phyloP scores from a whole-genome alignment of 1,139 yeast genomes.

The Candida mesenterica region DNA sequence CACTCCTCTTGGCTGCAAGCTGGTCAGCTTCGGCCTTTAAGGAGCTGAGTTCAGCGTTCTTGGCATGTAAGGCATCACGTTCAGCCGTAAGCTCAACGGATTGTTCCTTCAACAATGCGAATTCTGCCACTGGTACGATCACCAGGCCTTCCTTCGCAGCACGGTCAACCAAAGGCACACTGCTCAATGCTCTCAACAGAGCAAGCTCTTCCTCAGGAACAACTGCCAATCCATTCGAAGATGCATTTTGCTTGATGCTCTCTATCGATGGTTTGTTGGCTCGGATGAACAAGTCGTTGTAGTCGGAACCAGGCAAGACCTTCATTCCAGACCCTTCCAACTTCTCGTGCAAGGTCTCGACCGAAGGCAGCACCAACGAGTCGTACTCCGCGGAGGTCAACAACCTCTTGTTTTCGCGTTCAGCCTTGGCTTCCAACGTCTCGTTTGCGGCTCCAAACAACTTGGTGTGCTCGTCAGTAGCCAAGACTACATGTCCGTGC shows the following conservation, averaged over 20 bases:
- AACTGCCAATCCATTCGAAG: slow-evolving; percentile 27
- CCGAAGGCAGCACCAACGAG: slow-evolving; percentile 10
- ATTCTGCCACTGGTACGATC: slow-evolving; percentile 28
- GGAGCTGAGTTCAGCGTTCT: slow-evolving; percentile 15
- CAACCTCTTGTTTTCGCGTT: slow-evolving; percentile 11
- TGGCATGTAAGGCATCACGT: slow-evolving; percentile 10
- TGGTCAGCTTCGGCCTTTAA: slow-evolving; percentile 12
- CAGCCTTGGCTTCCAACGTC: slow-evolving; percentile 16
- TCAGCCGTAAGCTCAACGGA: slow-evolving; percentile 4
- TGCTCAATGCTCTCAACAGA: slow-evolving; percentile 13
- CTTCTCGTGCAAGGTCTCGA: slow-evolving; percentile 21
- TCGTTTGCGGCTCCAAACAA: slow-evolving; percentile 13
- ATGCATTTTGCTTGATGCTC: slow-evolving; percentile 27
- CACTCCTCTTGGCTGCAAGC: slow-evolving; percentile 14
- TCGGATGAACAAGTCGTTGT: slow-evolving; percentile 31
- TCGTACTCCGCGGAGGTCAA: slow-evolving; percentile 6
- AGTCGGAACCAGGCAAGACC: slow-evolving; percentile 24
- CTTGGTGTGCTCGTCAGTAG: slow-evolving; percentile 12
- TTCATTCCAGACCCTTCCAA: slow-evolving; percentile 25
- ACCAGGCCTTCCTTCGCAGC: slow-evolving; percentile 23
- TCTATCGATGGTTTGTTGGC: slow-evolving; percentile 42
- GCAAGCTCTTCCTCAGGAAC: slow-evolving; percentile 27
- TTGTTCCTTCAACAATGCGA: slow-evolving; percentile 15
- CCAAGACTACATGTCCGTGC: slow-evolving; percentile 18
- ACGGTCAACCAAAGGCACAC: slow-evolving; percentile 14